Evolutionary conservation across 345 rosid species (phyloP).

Genomic region (Linum trigynum): DNA sequence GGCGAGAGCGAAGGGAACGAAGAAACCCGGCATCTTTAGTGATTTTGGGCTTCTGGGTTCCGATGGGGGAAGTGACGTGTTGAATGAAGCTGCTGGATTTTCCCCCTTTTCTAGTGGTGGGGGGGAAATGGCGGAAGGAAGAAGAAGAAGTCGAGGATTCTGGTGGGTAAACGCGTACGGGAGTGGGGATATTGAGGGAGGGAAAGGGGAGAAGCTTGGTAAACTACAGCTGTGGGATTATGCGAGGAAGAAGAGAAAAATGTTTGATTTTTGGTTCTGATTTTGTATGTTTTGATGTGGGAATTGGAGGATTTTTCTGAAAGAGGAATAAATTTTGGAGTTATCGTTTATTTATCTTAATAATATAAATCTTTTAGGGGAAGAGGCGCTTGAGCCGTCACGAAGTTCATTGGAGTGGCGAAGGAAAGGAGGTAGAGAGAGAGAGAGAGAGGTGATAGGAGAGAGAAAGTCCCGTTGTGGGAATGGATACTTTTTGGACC

Average conservation of each 20-base stretch:
- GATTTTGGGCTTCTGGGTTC: background rate
- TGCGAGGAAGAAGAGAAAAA: conserved; percentile 9
- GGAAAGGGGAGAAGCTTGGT: no score
- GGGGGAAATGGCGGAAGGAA: background rate
- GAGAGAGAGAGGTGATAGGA: background rate
- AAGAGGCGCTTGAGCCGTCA: no score
- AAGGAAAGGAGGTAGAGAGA: background rate
- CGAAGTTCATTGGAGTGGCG: no score
- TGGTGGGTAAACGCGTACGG: conserved; percentile 1
- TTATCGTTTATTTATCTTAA: no score
- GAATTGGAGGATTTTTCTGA: background rate
- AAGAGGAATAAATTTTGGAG: no score
- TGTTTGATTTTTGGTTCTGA: conserved; percentile 1
- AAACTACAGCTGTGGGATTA: conserved; percentile 16
- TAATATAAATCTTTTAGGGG: no score
- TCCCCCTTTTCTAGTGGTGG: background rate
- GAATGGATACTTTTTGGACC: background rate
- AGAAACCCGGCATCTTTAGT: conserved; percentile 12
- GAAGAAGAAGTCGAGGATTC: no score
- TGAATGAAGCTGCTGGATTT: conserved; percentile 7
- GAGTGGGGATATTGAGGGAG: conserved; percentile 21
- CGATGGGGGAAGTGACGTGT: conserved; percentile 2
- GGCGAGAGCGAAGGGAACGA: conserved; percentile 3
- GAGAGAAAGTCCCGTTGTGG: background rate
- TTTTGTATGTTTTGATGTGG: background rate